These are phyloP conservation scores for Syncephalastrum monosporum DNA, from an alignment of 371 early-diverging fungal species.

Conservation along the genomic window DNA sequence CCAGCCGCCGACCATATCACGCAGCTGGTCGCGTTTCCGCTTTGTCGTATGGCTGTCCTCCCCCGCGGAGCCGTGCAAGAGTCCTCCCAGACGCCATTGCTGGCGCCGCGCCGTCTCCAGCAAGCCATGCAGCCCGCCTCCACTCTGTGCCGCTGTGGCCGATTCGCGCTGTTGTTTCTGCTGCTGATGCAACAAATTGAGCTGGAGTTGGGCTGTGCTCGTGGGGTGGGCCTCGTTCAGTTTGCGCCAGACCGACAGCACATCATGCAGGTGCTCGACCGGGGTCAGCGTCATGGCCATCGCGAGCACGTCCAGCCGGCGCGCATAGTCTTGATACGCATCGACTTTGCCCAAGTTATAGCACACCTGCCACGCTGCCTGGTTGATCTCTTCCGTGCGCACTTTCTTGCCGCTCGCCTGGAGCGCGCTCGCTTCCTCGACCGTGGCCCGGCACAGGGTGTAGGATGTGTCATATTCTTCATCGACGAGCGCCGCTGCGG, in stretches of 20 bases:
- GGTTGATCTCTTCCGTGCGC: conserved; percentile 43
- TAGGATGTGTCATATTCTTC: conserved; percentile 54
- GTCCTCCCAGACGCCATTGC: conserved; percentile 14
- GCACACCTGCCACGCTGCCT: conserved; percentile 58
- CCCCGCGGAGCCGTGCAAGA: conserved; percentile 1
- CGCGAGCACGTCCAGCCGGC: conserved; percentile 55
- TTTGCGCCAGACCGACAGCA: conserved; percentile 57
- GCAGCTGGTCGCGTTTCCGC: conserved; percentile 19
- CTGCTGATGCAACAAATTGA: neutral
- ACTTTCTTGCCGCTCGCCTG: conserved; percentile 6
- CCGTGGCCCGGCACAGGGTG: conserved; percentile 49
- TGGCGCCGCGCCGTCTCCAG: conserved; percentile 10
- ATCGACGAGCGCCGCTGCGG: conserved; percentile 58
- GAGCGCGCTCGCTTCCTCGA: conserved; percentile 25
- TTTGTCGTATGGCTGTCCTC: conserved; percentile 10
- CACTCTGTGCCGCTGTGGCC: too few relatives aligned
- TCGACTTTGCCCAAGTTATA: conserved; percentile 50
- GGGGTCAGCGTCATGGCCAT: conserved; percentile 66
- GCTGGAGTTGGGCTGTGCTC: conserved; percentile 8
- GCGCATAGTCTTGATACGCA: conserved; percentile 38
- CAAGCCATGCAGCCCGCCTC: conserved; percentile 6
- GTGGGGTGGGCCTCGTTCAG: conserved; percentile 40
- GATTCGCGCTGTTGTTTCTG: too few relatives aligned
- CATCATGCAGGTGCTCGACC: conserved; percentile 51
- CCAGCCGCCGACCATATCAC: conserved; percentile 20